Percentiles rank a stretch among this genome's conserved stretches.
Conservation (phyloP, 371 early-diverging fungal species). For the Vairimorpha ceranae region DNA sequence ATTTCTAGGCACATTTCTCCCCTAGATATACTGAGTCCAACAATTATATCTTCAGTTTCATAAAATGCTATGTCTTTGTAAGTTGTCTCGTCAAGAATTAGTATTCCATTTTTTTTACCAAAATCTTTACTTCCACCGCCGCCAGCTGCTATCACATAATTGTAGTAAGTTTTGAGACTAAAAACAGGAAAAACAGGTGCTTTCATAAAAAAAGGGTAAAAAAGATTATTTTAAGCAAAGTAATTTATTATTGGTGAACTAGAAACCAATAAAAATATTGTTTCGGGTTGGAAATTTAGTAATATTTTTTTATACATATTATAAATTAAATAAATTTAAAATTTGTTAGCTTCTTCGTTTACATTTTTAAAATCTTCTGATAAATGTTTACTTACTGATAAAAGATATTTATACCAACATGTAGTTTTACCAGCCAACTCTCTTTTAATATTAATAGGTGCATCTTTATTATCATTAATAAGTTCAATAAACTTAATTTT, state of each 20-base stretch:
- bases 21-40: slow-evolving; percentile 7
- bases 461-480: neutral
- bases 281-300: no score
- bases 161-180: slow-evolving; percentile 21
- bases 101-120: slow-evolving; percentile 56
- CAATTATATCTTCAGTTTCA: slow-evolving; percentile 46
- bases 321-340: no score
- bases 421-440: neutral
- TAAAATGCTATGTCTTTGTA: slow-evolving; percentile 13
- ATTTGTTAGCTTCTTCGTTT: neutral
- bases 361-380: neutral
- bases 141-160: slow-evolving; percentile 44
- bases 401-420: neutral
- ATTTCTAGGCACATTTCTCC: slow-evolving; percentile 1
- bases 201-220: slow-evolving; percentile 11
- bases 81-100: slow-evolving; percentile 11
- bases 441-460: neutral
- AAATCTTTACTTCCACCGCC: slow-evolving; percentile 54
- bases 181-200: slow-evolving; percentile 49
- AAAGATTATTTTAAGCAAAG: neutral
- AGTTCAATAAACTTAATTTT: neutral
- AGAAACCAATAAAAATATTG: no score
- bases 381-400: neutral
- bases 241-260: neutral
- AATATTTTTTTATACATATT: no score